Conservation (phyloP, 225 moss, liverwort and hornwort genomes). For the Sphagnum tenellum region DNA sequence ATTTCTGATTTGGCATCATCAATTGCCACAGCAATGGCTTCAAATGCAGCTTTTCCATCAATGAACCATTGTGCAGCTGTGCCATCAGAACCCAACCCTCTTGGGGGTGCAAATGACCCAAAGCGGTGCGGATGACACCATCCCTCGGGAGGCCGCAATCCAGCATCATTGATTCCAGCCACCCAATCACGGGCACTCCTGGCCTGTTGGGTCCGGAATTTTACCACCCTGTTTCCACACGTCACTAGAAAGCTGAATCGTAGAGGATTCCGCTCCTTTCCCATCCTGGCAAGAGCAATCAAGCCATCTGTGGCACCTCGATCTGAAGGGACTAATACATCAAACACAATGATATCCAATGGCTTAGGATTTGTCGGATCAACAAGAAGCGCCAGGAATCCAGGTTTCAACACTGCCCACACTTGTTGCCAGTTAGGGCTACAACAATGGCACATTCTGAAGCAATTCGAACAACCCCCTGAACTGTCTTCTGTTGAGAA, state of each 20-base stretch:
- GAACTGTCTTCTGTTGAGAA: slow-evolving; percentile 17
- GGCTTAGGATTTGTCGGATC: slow-evolving; percentile 54
- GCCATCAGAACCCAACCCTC: slow-evolving; percentile 49
- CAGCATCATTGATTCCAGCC: slow-evolving; percentile 56
- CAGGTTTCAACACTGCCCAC: slow-evolving; percentile 60
- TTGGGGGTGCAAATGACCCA: slow-evolving; percentile 55
- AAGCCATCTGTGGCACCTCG: slow-evolving; percentile 55
- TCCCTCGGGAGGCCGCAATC: slow-evolving; percentile 55
- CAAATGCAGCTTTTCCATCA: slow-evolving; percentile 56
- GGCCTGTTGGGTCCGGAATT: slow-evolving; percentile 39
- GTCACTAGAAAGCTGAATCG: slow-evolving; percentile 55
- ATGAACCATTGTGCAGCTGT: slow-evolving; percentile 59
- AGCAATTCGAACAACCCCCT: slow-evolving; percentile 32
- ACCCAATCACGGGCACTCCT: slow-evolving; percentile 55
- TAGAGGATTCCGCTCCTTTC: slow-evolving; percentile 50
- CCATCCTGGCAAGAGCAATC: slow-evolving; percentile 54
- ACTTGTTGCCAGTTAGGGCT: slow-evolving; percentile 52
- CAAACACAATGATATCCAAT: slow-evolving; percentile 52
- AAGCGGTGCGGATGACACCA: slow-evolving; percentile 67
- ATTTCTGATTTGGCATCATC: slow-evolving; percentile 57
- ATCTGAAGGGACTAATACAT: slow-evolving; percentile 42
- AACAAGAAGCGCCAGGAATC: slow-evolving; percentile 47
- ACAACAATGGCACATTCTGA: slow-evolving; percentile 44
- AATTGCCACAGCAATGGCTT: slow-evolving; percentile 46
- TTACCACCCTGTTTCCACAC: slow-evolving; percentile 48